Percentiles rank a stretch among this genome's conserved stretches.
These are phyloP conservation scores for Urtica urens DNA, from an alignment of 306 rosid species.

Conservation along the genomic window DNA sequence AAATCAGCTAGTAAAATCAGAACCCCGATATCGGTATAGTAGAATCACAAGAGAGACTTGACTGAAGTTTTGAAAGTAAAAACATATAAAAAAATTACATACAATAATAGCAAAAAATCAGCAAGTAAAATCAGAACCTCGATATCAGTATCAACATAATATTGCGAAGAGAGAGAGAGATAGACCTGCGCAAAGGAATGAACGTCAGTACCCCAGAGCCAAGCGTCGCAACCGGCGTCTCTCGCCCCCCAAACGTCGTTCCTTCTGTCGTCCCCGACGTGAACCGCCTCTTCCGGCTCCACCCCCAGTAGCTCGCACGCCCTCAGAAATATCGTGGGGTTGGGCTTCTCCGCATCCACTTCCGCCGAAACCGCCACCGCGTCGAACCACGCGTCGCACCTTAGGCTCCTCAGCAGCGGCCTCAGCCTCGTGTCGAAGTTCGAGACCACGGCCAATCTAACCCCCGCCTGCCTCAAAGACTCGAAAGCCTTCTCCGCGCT, in stretches of 20 bases:
- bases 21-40: too few species aligned
- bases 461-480: conserved; percentile 70
- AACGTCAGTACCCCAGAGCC: conserved; percentile 99
- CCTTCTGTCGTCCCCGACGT: conserved; percentile 91
- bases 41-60: too few species aligned
- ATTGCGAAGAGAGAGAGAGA: conserved; percentile 5
- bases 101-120: too few species aligned
- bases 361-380: conserved; percentile 97
- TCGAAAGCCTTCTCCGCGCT: conserved; percentile 58
- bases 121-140: too few species aligned
- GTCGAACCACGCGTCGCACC: conserved; percentile 90
- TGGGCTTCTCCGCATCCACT: conserved; percentile 93
- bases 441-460: conserved; percentile 73
- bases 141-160: too few species aligned
- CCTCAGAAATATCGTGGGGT: conserved; percentile 93
- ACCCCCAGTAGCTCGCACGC: conserved; percentile 81
- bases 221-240: conserved; percentile 99
- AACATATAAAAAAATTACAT: too few species aligned
- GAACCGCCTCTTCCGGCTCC: conserved; percentile 88
- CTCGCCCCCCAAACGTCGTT: conserved; percentile 97
- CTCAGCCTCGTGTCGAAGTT: conserved; percentile 89
- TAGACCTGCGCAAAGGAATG: conserved; percentile 83
- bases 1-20: too few species aligned
- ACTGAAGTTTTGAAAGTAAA: too few species aligned
- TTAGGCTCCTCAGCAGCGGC: conserved; percentile 63